Percentiles rank a stretch among this genome's conserved stretches.
Evolutionary conservation across 2,329 filamentous ascomycete genomes (phyloP).

Genomic region (Aspergillus sp.): DNA sequence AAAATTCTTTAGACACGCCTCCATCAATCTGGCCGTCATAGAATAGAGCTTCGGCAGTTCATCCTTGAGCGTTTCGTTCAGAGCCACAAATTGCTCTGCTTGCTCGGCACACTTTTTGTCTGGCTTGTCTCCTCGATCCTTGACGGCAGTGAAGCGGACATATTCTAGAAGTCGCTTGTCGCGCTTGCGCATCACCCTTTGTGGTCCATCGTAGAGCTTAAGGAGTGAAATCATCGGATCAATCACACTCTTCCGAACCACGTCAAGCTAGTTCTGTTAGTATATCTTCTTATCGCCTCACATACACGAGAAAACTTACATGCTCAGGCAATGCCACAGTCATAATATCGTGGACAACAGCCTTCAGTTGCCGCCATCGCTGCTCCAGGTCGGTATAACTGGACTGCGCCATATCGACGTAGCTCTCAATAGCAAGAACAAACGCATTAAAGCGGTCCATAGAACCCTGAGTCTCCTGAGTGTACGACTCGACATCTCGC

Average conservation of each 20-base stretch:
- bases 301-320: constrained; percentile 41
- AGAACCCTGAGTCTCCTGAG: constrained; percentile 70
- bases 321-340: constrained; percentile 78
- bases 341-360: constrained; percentile 78
- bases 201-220: constrained; percentile 73
- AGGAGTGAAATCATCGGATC: constrained; percentile 74
- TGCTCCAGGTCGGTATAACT: constrained; percentile 79
- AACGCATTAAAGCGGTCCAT: constrained; percentile 76
- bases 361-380: constrained; percentile 88
- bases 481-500: constrained; percentile 89
- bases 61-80: constrained; percentile 89
- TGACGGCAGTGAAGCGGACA: constrained; percentile 70
- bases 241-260: constrained; percentile 75
- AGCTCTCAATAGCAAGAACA: constrained; percentile 72
- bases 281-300: neutral
- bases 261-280: constrained; percentile 39
- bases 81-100: constrained; percentile 79
- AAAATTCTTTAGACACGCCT: constrained; percentile 74
- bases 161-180: constrained; percentile 89
- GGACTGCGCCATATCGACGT: constrained; percentile 63
- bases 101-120: constrained; percentile 79
- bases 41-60: constrained; percentile 79
- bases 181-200: constrained; percentile 86
- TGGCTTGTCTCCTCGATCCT: constrained; percentile 73
- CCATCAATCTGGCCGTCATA: constrained; percentile 75